Evolutionary conservation across 768 basidiomycete species (phyloP), one percentile per base, ranked within the genome.

Genomic region (Psilocybe subaeruginosa): DNA sequence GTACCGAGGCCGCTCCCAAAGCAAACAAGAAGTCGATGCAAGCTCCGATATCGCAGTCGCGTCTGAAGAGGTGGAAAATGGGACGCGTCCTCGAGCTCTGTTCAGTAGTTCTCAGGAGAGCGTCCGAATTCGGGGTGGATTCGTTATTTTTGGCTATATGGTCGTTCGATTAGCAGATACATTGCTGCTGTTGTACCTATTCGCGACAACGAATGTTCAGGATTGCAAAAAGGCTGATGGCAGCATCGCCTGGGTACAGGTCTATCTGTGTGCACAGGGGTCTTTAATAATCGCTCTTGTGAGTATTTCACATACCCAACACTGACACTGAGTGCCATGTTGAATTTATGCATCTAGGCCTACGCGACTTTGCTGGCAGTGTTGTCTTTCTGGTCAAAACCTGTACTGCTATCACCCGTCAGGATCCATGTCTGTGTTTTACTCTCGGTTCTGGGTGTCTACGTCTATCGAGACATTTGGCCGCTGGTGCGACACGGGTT

Each of bases 391-490:
- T 43, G 14, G 14, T 12, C n/a, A 5, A 43, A 43, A 14, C 14
- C n/a, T n/a, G 4, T 12, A n/a, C 14, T n/a, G n/a, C 14, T 43
- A 16, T 7, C 41, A 8, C 41, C 41, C 11, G 41, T n/a, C 41
- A 43, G 41, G 14, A 8, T 43, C 14, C 41, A 43, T 43, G 41
- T 43, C 14, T 9, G 7, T n/a, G 14, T 43, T 43, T n/a, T 43
- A 12, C 4, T 12, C n/a, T 43, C 41, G 14, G 74, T 64, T 64
- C 74, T 63, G 74, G 64, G 57, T 2, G 76, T 86, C 1, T 89
- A 82, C 66, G 66, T 71, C 14, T 83, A 84, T 67, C 78, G 86
- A 37, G 80, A 84, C 62, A 48, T 90, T 3, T 85, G 78, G 72
- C 87, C 88, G 1, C 67, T 89, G 3, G 74, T 77, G 29, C 86